Base-by-base conservation (phyloP, 225 moss, liverwort and hornwort species). In the Sphagnum contortum region DNA sequence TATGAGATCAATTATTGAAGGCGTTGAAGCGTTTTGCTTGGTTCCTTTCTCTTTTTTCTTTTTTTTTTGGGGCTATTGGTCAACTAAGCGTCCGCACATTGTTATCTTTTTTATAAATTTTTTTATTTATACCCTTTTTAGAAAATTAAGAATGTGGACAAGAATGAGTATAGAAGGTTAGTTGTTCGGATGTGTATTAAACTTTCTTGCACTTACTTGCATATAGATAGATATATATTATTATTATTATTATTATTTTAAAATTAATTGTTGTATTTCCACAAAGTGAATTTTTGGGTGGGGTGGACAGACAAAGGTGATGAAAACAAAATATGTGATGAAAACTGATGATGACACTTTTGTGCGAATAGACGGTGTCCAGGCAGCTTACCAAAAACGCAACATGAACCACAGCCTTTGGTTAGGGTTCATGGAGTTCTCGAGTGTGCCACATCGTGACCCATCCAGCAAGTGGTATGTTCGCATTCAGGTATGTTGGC, bases 271-370 rank as follows among this genome's bases (percentile, higher is more conserved):
- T 29, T 29, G 29, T 29, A 29, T 29, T 29, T 29, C 29, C 29
- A 29, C 29, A 29, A 29, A 29, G 29, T 29, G 29, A 29, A 29
- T 29, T 29, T 0, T 29, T 29, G 29, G 29, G 64, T 75, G 60
- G 60, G 58, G 46, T 72, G 69, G 61, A 47, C 85, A 96, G 95
- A 81, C 87, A 64, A 72, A 72, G 65, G 76, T 85, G 45, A 44
- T 98, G 60, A 79, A 75, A 64, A 70, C 88, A 44, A 83, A 85
- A 11, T 91, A 83, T 74, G 80, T 98, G 61, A 98, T 98, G 92
- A 98, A 98, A 82, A 89, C 96, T 61, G 92, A 92, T 59, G 96
- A 98, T 69, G 96, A 98, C 71, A 89, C 85, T 48, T 98, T 87
- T 81, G 82, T 98, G 55, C 84, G 92, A 70, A 88, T 98, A 71